Conservation (phyloP, 495 filamentous ascomycete species). For the Penicillium taxi region DNA sequence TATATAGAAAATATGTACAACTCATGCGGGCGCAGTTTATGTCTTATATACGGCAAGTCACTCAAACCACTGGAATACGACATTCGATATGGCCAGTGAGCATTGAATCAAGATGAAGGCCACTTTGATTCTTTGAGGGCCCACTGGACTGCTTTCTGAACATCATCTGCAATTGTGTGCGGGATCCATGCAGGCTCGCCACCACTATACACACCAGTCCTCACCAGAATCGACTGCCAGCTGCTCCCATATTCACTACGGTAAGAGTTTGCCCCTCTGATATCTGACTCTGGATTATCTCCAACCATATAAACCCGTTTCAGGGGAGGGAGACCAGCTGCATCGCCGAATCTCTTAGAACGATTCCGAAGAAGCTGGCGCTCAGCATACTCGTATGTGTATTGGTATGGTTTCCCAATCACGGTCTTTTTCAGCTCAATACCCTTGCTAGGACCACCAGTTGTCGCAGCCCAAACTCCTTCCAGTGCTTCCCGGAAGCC, state of each 20-base stretch:
- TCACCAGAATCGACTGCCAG: slow-evolving; percentile 77
- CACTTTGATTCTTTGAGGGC: slow-evolving; percentile 46
- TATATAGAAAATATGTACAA: too few relatives aligned
- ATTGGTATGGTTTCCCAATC: slow-evolving; percentile 75
- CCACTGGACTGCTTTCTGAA: slow-evolving; percentile 57
- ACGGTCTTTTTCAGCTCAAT: slow-evolving; percentile 55
- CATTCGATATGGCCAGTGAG: neutral
- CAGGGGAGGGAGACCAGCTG: slow-evolving; percentile 36
- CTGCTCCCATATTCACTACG: slow-evolving; percentile 53
- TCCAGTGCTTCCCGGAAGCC: slow-evolving; percentile 76
- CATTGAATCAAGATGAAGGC: slow-evolving; percentile 17
- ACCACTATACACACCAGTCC: slow-evolving; percentile 68
- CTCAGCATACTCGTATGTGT: slow-evolving; percentile 82
- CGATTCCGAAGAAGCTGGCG: slow-evolving; percentile 56
- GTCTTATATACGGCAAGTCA: too few relatives aligned
- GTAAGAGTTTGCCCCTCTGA: slow-evolving; percentile 79
- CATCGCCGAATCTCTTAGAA: slow-evolving; percentile 29
- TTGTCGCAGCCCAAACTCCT: slow-evolving; percentile 68
- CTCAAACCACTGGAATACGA: neutral
- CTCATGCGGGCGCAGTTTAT: too few relatives aligned
- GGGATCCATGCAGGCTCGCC: slow-evolving; percentile 53
- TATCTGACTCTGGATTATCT: slow-evolving; percentile 91
- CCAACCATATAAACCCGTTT: slow-evolving; percentile 90
- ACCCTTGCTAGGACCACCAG: slow-evolving; percentile 46
- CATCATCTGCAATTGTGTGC: slow-evolving; percentile 56